phyloP scores from a whole-genome alignment of 129 eudicot genomes.

The Lactuca saligna region DNA sequence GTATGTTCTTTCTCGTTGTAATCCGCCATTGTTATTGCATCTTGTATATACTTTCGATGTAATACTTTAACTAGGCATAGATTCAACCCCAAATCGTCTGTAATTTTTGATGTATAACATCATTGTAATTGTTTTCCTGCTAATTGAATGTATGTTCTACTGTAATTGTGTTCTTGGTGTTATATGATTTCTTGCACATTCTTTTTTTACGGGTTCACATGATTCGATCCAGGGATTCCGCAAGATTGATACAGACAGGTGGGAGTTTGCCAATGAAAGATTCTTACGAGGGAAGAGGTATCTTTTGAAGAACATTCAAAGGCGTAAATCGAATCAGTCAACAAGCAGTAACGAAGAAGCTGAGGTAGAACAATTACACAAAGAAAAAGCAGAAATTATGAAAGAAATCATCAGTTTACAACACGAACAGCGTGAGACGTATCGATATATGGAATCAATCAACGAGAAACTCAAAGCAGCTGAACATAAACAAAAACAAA shows the following conservation, averaged over 20 bases:
- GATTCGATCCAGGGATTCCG: constrained; percentile 67
- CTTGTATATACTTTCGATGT: constrained; percentile 9
- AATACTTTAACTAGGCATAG: not conserved
- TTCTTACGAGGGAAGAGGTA: constrained; percentile 63
- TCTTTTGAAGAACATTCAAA: constrained; percentile 73
- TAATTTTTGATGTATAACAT: not conserved
- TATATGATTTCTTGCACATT: constrained; percentile 8
- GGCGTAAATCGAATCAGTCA: constrained; percentile 52
- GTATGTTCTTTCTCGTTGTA: constrained; percentile 4
- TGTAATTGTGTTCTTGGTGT: not conserved
- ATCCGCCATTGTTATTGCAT: constrained; percentile 5
- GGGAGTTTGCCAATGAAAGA: constrained; percentile 77
- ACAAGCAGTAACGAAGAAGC: constrained; percentile 27
- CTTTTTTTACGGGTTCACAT: not conserved
- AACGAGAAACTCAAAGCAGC: constrained; percentile 66
- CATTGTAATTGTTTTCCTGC: not conserved
- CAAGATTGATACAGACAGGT: constrained; percentile 70
- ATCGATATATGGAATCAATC: constrained; percentile 52
- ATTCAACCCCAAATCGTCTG: not conserved
- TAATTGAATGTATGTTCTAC: not conserved
- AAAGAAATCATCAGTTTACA: constrained; percentile 68
- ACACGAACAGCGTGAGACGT: constrained; percentile 58
- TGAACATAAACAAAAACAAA: constrained; percentile 73
- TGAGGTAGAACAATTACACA: constrained; percentile 56
- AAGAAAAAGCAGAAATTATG: constrained; percentile 68